Percentiles rank a stretch among this genome's conserved stretches.
These are phyloP conservation scores for Neofusicoccum sp. DNA, from an alignment of 2,329 filamentous ascomycete species.

Conservation along the genomic window DNA sequence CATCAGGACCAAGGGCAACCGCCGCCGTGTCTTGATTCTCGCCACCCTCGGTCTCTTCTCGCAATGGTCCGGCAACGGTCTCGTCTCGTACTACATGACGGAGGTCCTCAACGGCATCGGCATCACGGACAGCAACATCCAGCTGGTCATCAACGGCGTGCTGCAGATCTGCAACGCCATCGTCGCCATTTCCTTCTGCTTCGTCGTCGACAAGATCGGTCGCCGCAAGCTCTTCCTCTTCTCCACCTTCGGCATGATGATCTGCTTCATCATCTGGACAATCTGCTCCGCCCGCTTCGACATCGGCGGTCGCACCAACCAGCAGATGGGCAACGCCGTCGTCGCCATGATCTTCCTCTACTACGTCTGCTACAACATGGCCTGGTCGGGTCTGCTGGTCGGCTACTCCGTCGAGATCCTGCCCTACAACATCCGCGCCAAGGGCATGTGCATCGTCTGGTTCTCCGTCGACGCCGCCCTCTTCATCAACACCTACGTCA, in stretches of 20 bases:
- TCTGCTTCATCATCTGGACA: conserved; percentile 41
- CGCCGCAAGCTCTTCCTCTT: conserved; percentile 60
- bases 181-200: conserved; percentile 59
- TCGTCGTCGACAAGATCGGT: conserved; percentile 59
- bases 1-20: conserved; percentile 64
- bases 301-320: conserved; percentile 4
- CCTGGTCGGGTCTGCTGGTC: conserved; percentile 61
- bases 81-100: conserved; percentile 69
- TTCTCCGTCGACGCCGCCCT: conserved; percentile 64
- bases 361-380: conserved; percentile 56
- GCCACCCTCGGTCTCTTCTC: conserved; percentile 67
- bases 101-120: conserved; percentile 64
- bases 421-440: conserved; percentile 53
- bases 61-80: conserved; percentile 68
- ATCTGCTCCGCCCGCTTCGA: conserved; percentile 48
- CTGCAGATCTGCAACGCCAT: conserved; percentile 63
- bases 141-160: conserved; percentile 53
- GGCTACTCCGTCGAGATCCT: conserved; percentile 56
- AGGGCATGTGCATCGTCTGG: conserved; percentile 61
- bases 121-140: conserved; percentile 50
- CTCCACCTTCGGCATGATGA: conserved; percentile 40
- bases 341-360: conserved; percentile 57
- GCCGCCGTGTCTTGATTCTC: conserved; percentile 64
- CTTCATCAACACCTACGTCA: conserved; percentile 63
- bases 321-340: conserved; percentile 43